These are phyloP conservation scores for Phanerochaete carnosa DNA, from an alignment of 768 basidiomycete species.

Conservation along the genomic window DNA sequence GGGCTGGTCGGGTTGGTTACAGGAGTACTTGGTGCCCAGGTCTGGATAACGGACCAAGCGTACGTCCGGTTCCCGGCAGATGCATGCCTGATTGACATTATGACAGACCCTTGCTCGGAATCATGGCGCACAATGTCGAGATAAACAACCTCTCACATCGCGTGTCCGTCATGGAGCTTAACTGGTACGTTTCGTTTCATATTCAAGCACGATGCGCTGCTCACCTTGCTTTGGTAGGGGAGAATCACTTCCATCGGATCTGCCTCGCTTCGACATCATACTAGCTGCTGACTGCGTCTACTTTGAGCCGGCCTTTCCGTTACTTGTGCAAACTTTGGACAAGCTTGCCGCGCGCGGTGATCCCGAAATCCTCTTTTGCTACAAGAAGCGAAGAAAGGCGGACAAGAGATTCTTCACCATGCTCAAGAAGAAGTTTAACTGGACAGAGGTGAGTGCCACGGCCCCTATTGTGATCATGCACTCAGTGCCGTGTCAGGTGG, in stretches of 20 bases:
- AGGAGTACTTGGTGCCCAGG: conserved; percentile 58
- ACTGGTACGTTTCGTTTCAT: conserved; percentile 54
- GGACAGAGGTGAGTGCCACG: conserved; percentile 51
- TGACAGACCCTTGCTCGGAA: conserved; percentile 65
- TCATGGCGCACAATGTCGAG: conserved; percentile 73
- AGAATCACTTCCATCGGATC: conserved; percentile 41
- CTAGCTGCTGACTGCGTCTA: conserved; percentile 96
- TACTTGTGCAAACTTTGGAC: conserved; percentile 76
- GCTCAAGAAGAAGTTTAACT: conserved; percentile 74
- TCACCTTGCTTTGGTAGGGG: conserved; percentile 50
- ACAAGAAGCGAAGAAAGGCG: conserved; percentile 91
- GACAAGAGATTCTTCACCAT: conserved; percentile 84
- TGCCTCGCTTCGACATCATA: conserved; percentile 56
- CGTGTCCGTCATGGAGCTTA: conserved; percentile 66
- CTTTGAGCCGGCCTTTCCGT: conserved; percentile 89
- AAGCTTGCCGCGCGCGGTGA: conserved; percentile 45
- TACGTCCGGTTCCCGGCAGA: conserved; percentile 39
- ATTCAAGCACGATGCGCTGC: background rate
- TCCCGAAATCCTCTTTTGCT: conserved; percentile 83
- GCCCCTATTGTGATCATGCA: background rate
- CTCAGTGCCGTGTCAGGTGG: conserved; percentile 38
- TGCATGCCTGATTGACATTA: background rate
- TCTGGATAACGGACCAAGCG: conserved; percentile 90
- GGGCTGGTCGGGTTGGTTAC: conserved; percentile 90
- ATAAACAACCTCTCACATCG: conserved; percentile 56